Percentiles rank a stretch among this genome's conserved stretches.
Evolutionary conservation across 495 filamentous ascomycete species (phyloP).

Genomic region (Hypoxylon fuscum): DNA sequence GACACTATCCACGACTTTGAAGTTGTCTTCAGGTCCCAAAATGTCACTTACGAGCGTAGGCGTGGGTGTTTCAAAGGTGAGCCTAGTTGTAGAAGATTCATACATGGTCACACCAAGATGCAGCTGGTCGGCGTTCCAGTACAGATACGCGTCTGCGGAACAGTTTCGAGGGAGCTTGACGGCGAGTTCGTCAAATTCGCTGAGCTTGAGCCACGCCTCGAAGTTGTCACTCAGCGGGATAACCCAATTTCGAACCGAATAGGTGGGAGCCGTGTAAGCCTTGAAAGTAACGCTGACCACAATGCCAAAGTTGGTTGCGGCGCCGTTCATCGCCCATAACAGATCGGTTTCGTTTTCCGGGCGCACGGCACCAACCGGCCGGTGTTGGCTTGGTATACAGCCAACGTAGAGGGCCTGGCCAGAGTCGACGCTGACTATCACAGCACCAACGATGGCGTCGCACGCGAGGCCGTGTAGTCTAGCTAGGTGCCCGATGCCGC

Average conservation of each 20-base stretch:
- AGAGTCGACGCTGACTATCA: conserved; percentile 65
- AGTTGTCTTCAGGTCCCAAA: conserved; percentile 51
- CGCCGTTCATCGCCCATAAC: conserved; percentile 69
- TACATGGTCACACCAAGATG: conserved; percentile 65
- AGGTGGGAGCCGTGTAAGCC: conserved; percentile 55
- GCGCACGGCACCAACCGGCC: conserved; percentile 56
- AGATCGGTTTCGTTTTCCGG: conserved; percentile 62
- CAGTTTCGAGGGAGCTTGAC: conserved; percentile 54
- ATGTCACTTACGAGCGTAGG: conserved; percentile 38
- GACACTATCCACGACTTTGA: conserved; percentile 56
- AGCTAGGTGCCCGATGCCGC: conserved; percentile 69
- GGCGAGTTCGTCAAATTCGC: conserved; percentile 55
- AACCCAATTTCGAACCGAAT: conserved; percentile 60
- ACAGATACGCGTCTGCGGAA: conserved; percentile 69
- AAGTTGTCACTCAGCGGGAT: conserved; percentile 53
- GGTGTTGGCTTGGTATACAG: conserved; percentile 58
- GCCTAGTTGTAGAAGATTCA: conserved; percentile 50
- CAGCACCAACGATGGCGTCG: conserved; percentile 67
- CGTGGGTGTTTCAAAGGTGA: conserved; percentile 34
- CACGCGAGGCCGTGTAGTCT: conserved; percentile 67
- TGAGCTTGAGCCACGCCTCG: conserved; percentile 52
- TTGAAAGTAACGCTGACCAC: conserved; percentile 68
- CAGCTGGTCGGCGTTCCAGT: conserved; percentile 57
- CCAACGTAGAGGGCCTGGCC: conserved; percentile 61
- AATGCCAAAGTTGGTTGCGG: conserved; percentile 71